Conservation (phyloP, 2,329 filamentous ascomycete species). For the Phaeosphaeria sp. region DNA sequence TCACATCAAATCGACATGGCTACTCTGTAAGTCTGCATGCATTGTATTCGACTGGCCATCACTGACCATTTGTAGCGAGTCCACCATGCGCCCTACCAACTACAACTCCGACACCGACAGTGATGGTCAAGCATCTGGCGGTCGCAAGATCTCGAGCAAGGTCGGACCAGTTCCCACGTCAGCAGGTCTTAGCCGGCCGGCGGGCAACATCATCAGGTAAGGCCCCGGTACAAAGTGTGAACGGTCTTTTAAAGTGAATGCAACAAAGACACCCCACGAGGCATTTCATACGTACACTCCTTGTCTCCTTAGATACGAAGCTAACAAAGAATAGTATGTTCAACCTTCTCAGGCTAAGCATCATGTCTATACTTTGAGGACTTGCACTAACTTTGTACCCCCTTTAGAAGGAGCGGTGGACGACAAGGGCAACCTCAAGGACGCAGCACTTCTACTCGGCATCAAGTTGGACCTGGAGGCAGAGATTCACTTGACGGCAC, state of each 20-base stretch:
- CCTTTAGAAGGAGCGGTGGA: slow-evolving; percentile 65
- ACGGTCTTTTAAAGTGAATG: too few species aligned
- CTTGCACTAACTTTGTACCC: too few species aligned
- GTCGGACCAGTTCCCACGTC: slow-evolving; percentile 46
- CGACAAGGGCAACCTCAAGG: slow-evolving; percentile 64
- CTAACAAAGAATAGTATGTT: too few species aligned
- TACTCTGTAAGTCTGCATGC: slow-evolving; percentile 29
- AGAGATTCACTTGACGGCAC: slow-evolving; percentile 67
- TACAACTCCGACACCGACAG: slow-evolving; percentile 49
- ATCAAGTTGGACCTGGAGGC: slow-evolving; percentile 71
- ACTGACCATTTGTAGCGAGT: slow-evolving; percentile 27
- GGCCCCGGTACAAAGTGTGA: too few species aligned
- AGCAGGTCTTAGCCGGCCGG: slow-evolving; percentile 49
- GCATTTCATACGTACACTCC: too few species aligned
- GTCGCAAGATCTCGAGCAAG: slow-evolving; percentile 43
- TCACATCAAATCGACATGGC: slow-evolving; percentile 29
- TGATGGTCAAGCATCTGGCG: slow-evolving; percentile 49
- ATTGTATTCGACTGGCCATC: background rate
- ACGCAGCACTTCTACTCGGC: slow-evolving; percentile 65
- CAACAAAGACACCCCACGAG: too few species aligned
- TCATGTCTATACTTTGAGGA: too few species aligned
- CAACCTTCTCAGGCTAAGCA: too few species aligned
- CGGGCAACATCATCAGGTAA: slow-evolving; percentile 58
- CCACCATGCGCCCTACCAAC: slow-evolving; percentile 35
- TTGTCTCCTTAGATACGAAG: too few species aligned